phyloP scores from a whole-genome alignment of 257 asterid species.

The Nicotiana sylvestris region DNA sequence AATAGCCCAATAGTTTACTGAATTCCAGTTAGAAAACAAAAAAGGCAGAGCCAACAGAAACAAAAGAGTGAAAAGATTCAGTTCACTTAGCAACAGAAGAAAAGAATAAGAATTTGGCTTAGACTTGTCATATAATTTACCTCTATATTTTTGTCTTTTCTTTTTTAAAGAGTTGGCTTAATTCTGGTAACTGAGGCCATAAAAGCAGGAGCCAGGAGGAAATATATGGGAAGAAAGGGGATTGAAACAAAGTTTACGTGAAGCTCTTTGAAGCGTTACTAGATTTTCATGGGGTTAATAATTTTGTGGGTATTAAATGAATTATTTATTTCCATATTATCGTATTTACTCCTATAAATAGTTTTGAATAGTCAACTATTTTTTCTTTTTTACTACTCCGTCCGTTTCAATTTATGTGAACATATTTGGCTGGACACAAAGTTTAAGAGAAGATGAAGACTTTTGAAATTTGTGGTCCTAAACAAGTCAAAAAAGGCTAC shows the following conservation, averaged over 20 bases:
- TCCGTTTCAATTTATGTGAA: too few species aligned
- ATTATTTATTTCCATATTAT: background rate
- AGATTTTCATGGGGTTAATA: background rate
- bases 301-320: background rate
- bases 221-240: background rate
- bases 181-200: background rate
- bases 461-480: too few species aligned
- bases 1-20: background rate
- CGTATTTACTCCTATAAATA: background rate
- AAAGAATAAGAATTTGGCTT: background rate
- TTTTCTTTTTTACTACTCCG: too few species aligned
- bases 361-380: too few species aligned
- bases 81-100: background rate
- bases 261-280: background rate
- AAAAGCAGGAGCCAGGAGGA: background rate
- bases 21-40: background rate
- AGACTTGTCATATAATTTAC: background rate
- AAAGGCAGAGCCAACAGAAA: background rate
- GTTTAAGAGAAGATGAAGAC: too few species aligned
- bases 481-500: too few species aligned
- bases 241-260: slow-evolving; percentile 2
- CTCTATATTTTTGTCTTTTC: background rate
- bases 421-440: too few species aligned
- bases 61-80: background rate
- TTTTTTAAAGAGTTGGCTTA: background rate